Percentiles rank a stretch among this genome's conserved stretches.
These are phyloP conservation scores for Cryphonectria carpinicola DNA, from an alignment of 2,329 filamentous ascomycete genomes.

Conservation along the genomic window DNA sequence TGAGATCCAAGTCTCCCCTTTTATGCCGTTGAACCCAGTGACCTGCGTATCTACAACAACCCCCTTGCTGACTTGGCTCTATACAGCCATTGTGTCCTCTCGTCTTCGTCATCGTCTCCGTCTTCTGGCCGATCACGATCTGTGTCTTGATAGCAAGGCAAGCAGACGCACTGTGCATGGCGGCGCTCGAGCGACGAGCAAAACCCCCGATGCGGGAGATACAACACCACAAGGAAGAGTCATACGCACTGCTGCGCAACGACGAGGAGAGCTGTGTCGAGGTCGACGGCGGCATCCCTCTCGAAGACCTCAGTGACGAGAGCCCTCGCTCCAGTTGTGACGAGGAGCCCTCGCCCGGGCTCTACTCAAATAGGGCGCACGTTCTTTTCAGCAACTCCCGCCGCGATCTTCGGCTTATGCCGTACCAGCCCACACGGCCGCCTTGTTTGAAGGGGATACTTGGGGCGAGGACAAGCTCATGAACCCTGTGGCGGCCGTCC, in stretches of 20 bases:
- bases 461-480: background rate
- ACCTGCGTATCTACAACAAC: background rate
- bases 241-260: slow-evolving; percentile 9
- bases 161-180: background rate
- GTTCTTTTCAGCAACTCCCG: background rate
- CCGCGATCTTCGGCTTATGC: background rate
- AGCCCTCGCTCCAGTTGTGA: slow-evolving; percentile 14
- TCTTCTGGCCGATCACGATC: slow-evolving; percentile 23
- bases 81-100: slow-evolving; percentile 22
- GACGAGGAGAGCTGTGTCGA: slow-evolving; percentile 17
- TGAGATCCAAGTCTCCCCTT: background rate
- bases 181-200: background rate
- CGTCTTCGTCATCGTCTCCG: slow-evolving; percentile 19
- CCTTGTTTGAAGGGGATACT: background rate
- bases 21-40: background rate
- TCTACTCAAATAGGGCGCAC: background rate
- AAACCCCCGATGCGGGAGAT: background rate
- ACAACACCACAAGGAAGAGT: slow-evolving; percentile 8
- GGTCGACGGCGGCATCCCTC: slow-evolving; percentile 4
- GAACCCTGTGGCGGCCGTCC: background rate
- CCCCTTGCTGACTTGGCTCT: background rate
- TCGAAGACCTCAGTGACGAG: slow-evolving; percentile 9
- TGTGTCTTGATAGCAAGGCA: background rate
- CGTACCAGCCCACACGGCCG: slow-evolving; percentile 6
- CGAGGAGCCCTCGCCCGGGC: background rate